These are phyloP conservation scores for Linnemannia exigua DNA, from an alignment of 192 early-diverging fungal species.

Conservation along the genomic window DNA sequence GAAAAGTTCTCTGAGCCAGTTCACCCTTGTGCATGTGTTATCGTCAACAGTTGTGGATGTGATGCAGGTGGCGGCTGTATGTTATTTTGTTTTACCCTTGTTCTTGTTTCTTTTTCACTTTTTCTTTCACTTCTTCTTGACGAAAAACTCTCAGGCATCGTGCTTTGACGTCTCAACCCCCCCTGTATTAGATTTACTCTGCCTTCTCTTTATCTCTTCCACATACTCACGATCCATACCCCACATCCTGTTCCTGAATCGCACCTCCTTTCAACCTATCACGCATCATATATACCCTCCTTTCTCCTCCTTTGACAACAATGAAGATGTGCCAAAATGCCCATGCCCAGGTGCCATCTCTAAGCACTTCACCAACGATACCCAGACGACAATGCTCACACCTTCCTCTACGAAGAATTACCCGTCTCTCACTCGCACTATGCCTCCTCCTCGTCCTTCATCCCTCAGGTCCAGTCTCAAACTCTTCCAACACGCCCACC, in stretches of 20 bases:
- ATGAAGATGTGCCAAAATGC: neutral
- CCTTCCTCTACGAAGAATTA: neutral
- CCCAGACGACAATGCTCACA: neutral
- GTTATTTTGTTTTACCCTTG: too few relatives aligned
- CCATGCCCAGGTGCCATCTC: neutral
- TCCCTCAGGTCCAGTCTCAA: slow-evolving; percentile 3
- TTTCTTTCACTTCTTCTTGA: too few relatives aligned
- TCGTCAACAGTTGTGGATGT: too few relatives aligned
- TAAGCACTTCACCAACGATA: neutral
- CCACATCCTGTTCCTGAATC: neutral
- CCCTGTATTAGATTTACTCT: too few relatives aligned
- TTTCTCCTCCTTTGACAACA: neutral
- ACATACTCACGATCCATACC: too few relatives aligned
- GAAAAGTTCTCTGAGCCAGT: too few relatives aligned
- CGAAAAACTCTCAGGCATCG: too few relatives aligned
- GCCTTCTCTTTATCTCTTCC: too few relatives aligned
- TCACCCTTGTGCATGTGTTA: too few relatives aligned
- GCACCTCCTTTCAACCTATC: neutral
- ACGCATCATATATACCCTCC: neutral
- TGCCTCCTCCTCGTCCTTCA: slow-evolving; percentile 15
- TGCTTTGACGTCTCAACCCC: too few relatives aligned
- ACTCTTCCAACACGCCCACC: neutral
- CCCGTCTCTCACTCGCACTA: neutral
- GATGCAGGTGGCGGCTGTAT: too few relatives aligned
- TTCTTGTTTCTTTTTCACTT: too few relatives aligned